Evolutionary conservation across 1,284 basidiomycete species (phyloP).

Genomic region (Vanrija sp.): DNA sequence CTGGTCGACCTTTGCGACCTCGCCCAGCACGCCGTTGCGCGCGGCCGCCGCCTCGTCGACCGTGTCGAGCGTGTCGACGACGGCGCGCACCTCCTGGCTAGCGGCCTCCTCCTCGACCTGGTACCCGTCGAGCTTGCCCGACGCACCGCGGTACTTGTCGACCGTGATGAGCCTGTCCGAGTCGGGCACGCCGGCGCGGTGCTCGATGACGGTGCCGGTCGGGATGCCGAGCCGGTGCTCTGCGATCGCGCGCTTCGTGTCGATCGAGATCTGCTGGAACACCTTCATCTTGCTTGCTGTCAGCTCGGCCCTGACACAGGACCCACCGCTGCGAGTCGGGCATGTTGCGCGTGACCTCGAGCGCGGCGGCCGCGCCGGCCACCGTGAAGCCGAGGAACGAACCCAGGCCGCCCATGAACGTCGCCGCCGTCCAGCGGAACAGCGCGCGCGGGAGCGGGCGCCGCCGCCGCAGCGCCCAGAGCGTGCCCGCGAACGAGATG

Average conservation of each 20-base stretch:
- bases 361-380: constrained; percentile 28
- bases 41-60: no score
- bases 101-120: neutral
- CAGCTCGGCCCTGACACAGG: neutral
- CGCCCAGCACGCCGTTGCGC: no score
- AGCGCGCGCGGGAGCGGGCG: neutral
- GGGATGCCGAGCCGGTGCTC: constrained; percentile 11
- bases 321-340: constrained; percentile 31
- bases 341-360: constrained; percentile 35
- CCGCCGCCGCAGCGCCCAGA: constrained; percentile 8
- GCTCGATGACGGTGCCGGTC: constrained; percentile 8
- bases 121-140: no score
- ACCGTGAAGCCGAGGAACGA: constrained; percentile 34
- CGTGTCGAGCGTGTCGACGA: neutral
- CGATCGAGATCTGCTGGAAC: constrained; percentile 33
- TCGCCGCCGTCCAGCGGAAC: constrained; percentile 2
- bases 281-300: constrained; percentile 29
- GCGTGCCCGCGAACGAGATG: constrained; percentile 14
- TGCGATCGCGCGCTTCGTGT: constrained; percentile 19
- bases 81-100: neutral
- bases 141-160: no score
- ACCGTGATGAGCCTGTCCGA: neutral
- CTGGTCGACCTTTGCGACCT: neutral
- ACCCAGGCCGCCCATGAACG: constrained; percentile 17
- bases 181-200: constrained; percentile 5